Base-by-base conservation (phyloP, 129 eudicot genomes). In the Pittosporum tobira region DNA sequence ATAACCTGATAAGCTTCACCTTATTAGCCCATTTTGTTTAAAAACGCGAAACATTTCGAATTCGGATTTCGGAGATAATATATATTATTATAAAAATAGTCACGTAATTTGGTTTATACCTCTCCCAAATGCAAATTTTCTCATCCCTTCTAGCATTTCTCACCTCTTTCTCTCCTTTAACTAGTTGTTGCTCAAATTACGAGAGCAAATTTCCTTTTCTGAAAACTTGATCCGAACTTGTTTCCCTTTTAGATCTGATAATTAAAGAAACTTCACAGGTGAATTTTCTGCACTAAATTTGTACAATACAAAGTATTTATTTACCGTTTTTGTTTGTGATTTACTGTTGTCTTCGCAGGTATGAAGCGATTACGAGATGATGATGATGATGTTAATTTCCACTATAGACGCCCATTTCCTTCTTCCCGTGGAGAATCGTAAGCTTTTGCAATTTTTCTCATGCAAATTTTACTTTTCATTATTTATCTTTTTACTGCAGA, bases 361-460 rank as follows among this genome's bases (percentile, higher is more conserved):
- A 85, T 90, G 95, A 90, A 90, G 84, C 79, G 97, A 44, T 54
- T 80, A 57, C 76, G 95, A 12, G 95, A 85, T 59, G 97, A 89
- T 21, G n/a, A n/a, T 72, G 82, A 31, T 21, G 79, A 67, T 61
- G 67, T 69, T 36, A 87, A 67, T 74, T 76, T 88, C 64, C 95
- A 80, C 73, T 77, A 82, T 59, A 90, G 85, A 71, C 76, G 95
- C 57, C 94, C 89, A 38, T 90, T 82, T 67, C 95, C 74, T 62
- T 67, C 95, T 62, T 77, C 95, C 65, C 84, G 95, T 5, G 94
- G 76, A 47, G 97, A 90, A 80, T 78, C 95, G 97, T 93, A 64
- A 74, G 99, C 53, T 78, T 0, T 49, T 28, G 22, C 14, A 45
- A 19, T 24, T 27, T 38, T 23, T 54, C 19, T 27, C 18, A 28